Percentiles rank a stretch among this genome's conserved stretches.
These are phyloP conservation scores for Naganishia onofrii DNA, from an alignment of 768 basidiomycete genomes.

Conservation along the genomic window DNA sequence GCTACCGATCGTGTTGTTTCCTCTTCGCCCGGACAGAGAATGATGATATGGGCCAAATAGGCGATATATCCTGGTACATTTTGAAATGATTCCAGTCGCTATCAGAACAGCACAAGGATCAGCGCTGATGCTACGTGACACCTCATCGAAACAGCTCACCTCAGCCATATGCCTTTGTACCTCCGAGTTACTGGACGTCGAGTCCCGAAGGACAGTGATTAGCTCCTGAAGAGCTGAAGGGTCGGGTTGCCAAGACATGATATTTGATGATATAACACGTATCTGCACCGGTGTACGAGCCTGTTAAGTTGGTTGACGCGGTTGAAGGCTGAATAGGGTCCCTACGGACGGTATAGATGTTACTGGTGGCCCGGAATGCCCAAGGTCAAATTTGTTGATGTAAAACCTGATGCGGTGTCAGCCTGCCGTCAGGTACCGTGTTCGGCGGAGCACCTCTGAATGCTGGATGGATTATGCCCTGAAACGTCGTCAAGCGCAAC, in stretches of 20 bases:
- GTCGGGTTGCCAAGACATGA: slow-evolving; percentile 76
- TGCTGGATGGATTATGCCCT: neutral
- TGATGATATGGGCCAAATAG: slow-evolving; percentile 91
- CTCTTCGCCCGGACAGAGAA: slow-evolving; percentile 73
- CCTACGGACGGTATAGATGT: neutral
- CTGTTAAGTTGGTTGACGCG: neutral
- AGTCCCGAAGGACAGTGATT: slow-evolving; percentile 83
- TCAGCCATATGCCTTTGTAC: slow-evolving; percentile 76
- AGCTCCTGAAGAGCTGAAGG: slow-evolving; percentile 86
- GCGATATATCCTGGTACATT: slow-evolving; percentile 89
- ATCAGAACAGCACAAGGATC: neutral
- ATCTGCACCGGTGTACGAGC: neutral
- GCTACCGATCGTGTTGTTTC: slow-evolving; percentile 93
- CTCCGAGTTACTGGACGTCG: slow-evolving; percentile 71
- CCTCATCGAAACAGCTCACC: slow-evolving; percentile 55
- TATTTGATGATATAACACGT: slow-evolving; percentile 1
- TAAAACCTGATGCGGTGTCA: neutral
- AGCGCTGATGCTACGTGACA: neutral
- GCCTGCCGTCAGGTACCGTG: slow-evolving; percentile 1
- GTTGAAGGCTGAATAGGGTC: neutral
- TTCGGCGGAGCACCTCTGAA: neutral
- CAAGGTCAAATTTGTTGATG: neutral
- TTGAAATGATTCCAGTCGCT: slow-evolving; percentile 57
- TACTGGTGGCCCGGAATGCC: neutral
- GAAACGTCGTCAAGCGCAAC: neutral